Conservation (phyloP, 257 asterid genomes). For the Henckelia pumila region DNA sequence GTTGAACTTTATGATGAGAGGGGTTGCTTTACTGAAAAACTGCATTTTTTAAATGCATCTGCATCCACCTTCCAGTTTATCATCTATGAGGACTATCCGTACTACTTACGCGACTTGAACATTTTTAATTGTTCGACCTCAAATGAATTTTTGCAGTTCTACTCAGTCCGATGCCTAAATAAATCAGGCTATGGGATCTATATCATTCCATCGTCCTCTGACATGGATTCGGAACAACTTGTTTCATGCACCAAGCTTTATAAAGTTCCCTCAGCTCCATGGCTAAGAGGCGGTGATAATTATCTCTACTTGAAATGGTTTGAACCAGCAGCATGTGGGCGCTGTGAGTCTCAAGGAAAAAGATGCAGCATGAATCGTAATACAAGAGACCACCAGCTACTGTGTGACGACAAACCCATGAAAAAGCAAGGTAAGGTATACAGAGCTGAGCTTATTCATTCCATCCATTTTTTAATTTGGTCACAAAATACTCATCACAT, state of each 20-base stretch:
- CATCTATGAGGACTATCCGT: not conserved
- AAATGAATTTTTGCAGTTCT: not conserved
- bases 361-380: slow-evolving; percentile 26
- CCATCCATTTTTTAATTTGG: not conserved
- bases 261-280: slow-evolving; percentile 5
- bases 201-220: not conserved
- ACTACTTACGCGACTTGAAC: not conserved
- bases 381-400: not conserved
- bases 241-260: not conserved
- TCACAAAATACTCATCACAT: not conserved
- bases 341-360: slow-evolving; percentile 35
- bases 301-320: slow-evolving; percentile 38
- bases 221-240: not conserved
- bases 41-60: not conserved
- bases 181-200: slow-evolving; percentile 1
- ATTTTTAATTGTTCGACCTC: slow-evolving; percentile 31
- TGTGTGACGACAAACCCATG: slow-evolving; percentile 17
- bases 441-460: not conserved
- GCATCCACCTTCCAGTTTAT: not conserved
- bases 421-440: slow-evolving; percentile 17
- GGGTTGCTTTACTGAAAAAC: slow-evolving; percentile 2
- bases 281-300: not conserved
- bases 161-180: slow-evolving; percentile 25
- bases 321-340: slow-evolving; percentile 40
- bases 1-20: not conserved